Conservation (phyloP, 2,329 filamentous ascomycete species). For the Penicillium sp. region DNA sequence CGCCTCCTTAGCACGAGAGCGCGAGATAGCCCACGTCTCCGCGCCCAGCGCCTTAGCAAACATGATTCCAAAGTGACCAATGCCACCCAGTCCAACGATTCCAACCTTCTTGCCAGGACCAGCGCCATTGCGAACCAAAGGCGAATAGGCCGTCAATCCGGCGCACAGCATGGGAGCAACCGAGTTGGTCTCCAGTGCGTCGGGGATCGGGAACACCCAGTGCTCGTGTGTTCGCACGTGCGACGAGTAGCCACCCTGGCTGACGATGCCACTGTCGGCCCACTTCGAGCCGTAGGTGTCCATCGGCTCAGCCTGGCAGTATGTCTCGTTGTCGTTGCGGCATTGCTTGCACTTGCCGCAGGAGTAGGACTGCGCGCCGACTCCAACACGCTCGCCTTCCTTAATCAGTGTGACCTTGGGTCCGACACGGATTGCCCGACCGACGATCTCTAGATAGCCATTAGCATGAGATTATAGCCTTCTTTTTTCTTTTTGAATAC, state of each 20-base stretch:
- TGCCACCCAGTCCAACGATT: constrained; percentile 54
- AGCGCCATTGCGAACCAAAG: constrained; percentile 70
- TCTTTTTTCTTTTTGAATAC: not conserved
- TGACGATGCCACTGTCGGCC: constrained; percentile 60
- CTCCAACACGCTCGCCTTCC: constrained; percentile 63
- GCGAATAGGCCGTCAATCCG: constrained; percentile 75
- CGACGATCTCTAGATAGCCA: constrained; percentile 60
- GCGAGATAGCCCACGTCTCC: constrained; percentile 61
- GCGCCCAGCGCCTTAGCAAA: constrained; percentile 67
- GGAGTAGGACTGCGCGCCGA: constrained; percentile 65
- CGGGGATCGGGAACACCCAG: constrained; percentile 68
- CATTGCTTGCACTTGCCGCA: constrained; percentile 65
- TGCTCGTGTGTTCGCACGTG: constrained; percentile 74
- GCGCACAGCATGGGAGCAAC: constrained; percentile 83
- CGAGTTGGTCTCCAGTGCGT: constrained; percentile 57
- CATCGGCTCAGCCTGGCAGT: constrained; percentile 55
- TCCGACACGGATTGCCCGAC: constrained; percentile 65
- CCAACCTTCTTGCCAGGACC: constrained; percentile 60
- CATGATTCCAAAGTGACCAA: constrained; percentile 68
- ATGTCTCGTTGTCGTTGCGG: constrained; percentile 65
- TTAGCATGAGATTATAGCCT: not conserved
- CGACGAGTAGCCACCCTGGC: constrained; percentile 65
- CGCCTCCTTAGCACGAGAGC: constrained; percentile 58
- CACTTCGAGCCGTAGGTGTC: constrained; percentile 56
- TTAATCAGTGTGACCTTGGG: constrained; percentile 61